phyloP scores from a whole-genome alignment of 1,139 yeast species.

The Zhuliangozyma parablackwelliae region DNA sequence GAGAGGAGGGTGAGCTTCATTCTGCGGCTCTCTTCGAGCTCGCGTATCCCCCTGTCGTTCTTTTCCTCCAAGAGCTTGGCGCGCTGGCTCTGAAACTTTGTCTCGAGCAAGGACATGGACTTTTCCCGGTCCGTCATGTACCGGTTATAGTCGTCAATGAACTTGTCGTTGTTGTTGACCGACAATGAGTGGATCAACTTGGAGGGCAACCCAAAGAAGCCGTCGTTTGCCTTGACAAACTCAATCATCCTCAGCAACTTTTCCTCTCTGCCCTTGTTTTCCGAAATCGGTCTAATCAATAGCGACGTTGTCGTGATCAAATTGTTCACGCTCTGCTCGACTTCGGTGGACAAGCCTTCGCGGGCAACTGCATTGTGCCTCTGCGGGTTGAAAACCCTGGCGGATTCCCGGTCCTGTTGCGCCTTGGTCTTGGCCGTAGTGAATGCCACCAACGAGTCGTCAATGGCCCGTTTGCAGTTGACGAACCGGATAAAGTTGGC shows the following conservation, averaged over 20 bases:
- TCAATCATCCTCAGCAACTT: conserved; percentile 58
- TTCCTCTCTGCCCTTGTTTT: conserved; percentile 55
- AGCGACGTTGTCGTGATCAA: conserved; percentile 58
- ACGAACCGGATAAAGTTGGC: conserved; percentile 73
- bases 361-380: conserved; percentile 14
- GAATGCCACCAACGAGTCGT: conserved; percentile 32
- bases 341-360: conserved; percentile 21
- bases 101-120: conserved; percentile 16
- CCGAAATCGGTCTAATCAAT: conserved; percentile 72
- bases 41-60: conserved; percentile 13
- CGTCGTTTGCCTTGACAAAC: conserved; percentile 57
- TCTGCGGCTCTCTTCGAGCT: conserved; percentile 24
- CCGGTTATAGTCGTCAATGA: conserved; percentile 64
- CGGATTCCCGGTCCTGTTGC: conserved; percentile 33
- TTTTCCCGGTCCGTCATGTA: conserved; percentile 31
- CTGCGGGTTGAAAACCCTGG: conserved; percentile 38
- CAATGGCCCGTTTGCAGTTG: conserved; percentile 60
- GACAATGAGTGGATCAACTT: conserved; percentile 50
- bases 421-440: conserved; percentile 28
- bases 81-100: conserved; percentile 12
- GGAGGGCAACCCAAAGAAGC: conserved; percentile 71
- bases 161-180: conserved; percentile 62
- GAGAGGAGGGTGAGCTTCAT: conserved; percentile 34
- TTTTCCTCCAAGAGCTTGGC: conserved; percentile 12
- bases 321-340: conserved; percentile 44